Base-by-base conservation (phyloP, 805 yeast species). In the Cyberlindnera xylosilytica region DNA sequence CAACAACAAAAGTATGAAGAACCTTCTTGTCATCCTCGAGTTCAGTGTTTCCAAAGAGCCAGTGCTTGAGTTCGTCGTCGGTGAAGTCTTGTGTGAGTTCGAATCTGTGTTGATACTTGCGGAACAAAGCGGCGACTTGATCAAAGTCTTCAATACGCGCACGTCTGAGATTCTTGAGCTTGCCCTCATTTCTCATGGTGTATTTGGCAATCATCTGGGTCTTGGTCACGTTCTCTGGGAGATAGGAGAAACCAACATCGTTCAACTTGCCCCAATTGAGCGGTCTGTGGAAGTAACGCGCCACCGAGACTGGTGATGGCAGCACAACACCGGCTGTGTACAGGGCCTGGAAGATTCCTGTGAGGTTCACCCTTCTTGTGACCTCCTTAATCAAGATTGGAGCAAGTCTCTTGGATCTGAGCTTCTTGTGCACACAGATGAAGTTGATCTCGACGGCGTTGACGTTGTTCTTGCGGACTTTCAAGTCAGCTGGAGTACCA, bases 381-480 rank as follows among this genome's bases (percentile, higher is more conserved):
- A 93, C 84, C 64, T 93, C 99, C 57, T 86, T 86, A 63, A 93
- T 93, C 56, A 93, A 70, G 11, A 93, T 85, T 1, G 99, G 99
- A 1, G 99, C 90, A 60, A 93, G 73, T 56, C 99, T 80, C 63
- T 93, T 93, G n/a, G 88, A 74, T 60, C 99, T 76, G 52, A 93
- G 73, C 64, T 91, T 87, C 66, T 93, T 93, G 67, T 93, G 99
- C 38, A 93, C 86, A 60, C 97, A 88, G 55, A 93, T 69, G 63
- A 93, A 93, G 65, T 93, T 93, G 67, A 93, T 88, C 60, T 93
- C 98, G 19, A 84, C 95, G 39, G 88, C 77, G 22, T 78, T 70
- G 16, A 85, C 63, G 4, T 58, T 63, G 3, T 73, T 69, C 20
- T 71, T 73, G 47, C 83, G 78, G 28, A 91, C 77, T 36, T 73